Conservation (phyloP, 805 yeast species). For the Spathaspora passalidarum region DNA sequence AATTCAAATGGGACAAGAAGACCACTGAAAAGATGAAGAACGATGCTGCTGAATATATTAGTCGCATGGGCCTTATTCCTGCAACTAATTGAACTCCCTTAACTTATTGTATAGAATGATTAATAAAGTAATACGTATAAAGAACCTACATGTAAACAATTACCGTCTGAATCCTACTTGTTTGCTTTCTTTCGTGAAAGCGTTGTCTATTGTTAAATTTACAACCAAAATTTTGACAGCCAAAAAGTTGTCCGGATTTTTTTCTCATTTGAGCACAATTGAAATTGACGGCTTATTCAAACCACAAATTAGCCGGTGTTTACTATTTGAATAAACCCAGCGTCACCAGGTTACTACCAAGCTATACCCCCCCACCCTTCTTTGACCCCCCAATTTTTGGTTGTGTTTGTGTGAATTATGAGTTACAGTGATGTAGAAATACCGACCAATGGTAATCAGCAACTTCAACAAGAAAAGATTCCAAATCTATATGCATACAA, state of each 20-base stretch:
- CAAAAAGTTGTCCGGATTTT: neutral
- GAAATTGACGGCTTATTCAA: neutral
- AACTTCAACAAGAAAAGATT: neutral
- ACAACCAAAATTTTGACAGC: neutral
- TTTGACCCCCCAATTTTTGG: neutral
- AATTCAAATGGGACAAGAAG: constrained; percentile 67
- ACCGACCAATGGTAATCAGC: neutral
- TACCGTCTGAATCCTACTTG: too few species aligned
- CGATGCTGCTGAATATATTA: constrained; percentile 56
- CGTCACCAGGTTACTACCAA: neutral
- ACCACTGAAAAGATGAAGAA: constrained; percentile 52
- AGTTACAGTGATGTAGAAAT: neutral
- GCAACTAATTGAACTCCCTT: too few species aligned
- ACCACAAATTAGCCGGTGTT: neutral
- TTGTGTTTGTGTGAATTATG: neutral
- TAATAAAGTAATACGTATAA: too few species aligned
- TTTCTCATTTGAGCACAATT: neutral
- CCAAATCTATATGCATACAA: neutral
- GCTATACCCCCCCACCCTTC: too few species aligned
- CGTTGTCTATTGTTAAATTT: neutral
- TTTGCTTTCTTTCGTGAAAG: neutral
- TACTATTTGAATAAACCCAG: neutral
- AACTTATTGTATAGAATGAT: too few species aligned
- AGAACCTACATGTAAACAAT: too few species aligned
- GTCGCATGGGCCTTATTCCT: constrained; percentile 51